Conservation (phyloP, 2,329 filamentous ascomycete species). For the Zymoseptoria brevis region DNA sequence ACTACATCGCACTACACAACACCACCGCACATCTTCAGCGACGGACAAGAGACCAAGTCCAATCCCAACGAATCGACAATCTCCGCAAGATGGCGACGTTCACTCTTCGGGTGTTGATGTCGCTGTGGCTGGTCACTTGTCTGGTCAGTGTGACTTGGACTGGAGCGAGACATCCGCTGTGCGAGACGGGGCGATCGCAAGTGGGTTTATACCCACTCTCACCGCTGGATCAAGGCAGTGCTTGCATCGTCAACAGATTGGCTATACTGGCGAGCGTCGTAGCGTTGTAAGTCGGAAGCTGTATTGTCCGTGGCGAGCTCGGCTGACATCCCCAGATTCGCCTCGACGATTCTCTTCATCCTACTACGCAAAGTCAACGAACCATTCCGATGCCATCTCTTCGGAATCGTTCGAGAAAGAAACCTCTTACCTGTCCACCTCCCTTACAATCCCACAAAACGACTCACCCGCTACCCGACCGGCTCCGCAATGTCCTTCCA, state of each 20-base stretch:
- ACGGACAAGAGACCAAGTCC: slow-evolving; percentile 8
- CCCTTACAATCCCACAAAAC: slow-evolving; percentile 16
- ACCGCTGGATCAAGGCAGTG: slow-evolving; percentile 13
- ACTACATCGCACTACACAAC: slow-evolving; percentile 16
- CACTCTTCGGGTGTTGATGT: slow-evolving; percentile 13
- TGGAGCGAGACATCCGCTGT: slow-evolving; percentile 15
- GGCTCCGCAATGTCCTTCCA: slow-evolving; percentile 27
- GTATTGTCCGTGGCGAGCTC: neutral
- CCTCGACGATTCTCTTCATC: slow-evolving; percentile 17
- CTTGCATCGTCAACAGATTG: slow-evolving; percentile 22
- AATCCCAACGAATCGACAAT: slow-evolving; percentile 11
- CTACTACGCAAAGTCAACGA: slow-evolving; percentile 20
- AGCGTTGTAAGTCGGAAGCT: slow-evolving; percentile 15
- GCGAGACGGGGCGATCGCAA: neutral
- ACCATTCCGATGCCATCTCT: slow-evolving; percentile 20
- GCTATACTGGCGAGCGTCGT: slow-evolving; percentile 19
- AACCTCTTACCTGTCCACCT: slow-evolving; percentile 16
- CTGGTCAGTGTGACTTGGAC: slow-evolving; percentile 22
- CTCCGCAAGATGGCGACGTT: slow-evolving; percentile 14
- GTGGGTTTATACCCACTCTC: neutral
- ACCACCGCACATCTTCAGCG: slow-evolving; percentile 11
- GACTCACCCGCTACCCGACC: slow-evolving; percentile 5
- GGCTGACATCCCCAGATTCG: slow-evolving; percentile 14
- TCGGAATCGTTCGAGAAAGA: slow-evolving; percentile 17
- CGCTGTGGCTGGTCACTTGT: slow-evolving; percentile 20